Evolutionary conservation across 139 green algal species (phyloP), one percentile per base, ranked within the genome.

Genomic region (Edaphochlamys debaryana): DNA sequence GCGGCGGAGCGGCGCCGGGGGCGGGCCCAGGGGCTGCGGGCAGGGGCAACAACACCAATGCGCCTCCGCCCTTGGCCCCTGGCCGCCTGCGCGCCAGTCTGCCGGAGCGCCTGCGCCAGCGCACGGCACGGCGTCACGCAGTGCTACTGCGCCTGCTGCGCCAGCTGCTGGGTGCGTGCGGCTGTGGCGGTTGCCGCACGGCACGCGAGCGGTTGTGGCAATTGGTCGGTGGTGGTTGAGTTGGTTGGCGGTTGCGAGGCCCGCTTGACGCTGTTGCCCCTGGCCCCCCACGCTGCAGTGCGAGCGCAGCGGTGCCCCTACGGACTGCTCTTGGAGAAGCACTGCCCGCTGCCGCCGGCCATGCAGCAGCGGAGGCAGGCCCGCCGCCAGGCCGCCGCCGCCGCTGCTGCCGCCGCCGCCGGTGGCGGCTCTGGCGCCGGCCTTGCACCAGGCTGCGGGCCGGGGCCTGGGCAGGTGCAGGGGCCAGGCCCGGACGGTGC

Each of bases 261-360:
- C 27, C 50, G 54, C 32, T 34, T 40, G 71, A 23, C 69, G 74
- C 13, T 27, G 36, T 6, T 19, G 66, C 6, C 11, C 50, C 50
- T 58, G 20, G 20, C 7, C 20, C 8, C 56, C 20, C 2, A 23
- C 37, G 4, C 22, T 34, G 67, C 91, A 94, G 88, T 42, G 13
- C 74, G 92, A 15, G 86, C 82, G 0, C 20, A 45, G 48, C 90
- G 71, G 34, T 96, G 93, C 64, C 92, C 90, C 0, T 96, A 89
- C 76, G 81, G 42, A 0, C 30, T 90, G 9, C 84, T 98, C 60
- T 90, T 98, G 1, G 72, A 92, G 29, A 66, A 87, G 30, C 92
- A 97, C 82, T 98, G 94, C 88, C 95, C 95, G 3, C 84, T 98
- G 75, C 94, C 92, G 67, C 56, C 67, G 1, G 73, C 62, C 41